These are phyloP conservation scores for Fraxinus greggii DNA, from an alignment of 305 asterid genomes.

Conservation along the genomic window DNA sequence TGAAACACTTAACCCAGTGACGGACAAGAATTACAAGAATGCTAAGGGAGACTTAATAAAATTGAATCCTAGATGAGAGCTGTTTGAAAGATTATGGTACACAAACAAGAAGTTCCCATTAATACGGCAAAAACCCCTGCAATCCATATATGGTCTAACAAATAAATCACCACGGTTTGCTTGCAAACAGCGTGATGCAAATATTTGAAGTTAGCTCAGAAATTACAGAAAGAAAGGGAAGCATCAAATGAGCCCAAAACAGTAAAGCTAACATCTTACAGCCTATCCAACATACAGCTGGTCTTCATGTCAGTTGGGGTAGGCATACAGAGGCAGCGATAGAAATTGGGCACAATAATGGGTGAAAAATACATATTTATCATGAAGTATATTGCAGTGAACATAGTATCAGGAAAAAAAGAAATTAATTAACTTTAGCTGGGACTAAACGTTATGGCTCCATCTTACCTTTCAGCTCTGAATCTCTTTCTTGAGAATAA, in stretches of 20 bases:
- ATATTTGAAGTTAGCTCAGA: neutral
- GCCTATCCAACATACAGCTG: neutral
- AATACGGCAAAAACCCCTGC: neutral
- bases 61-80: neutral
- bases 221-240: neutral
- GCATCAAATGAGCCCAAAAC: neutral
- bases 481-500: constrained; percentile 69
- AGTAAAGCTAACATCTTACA: neutral
- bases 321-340: neutral
- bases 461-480: constrained; percentile 64
- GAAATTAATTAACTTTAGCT: neutral
- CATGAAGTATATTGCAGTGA: neutral
- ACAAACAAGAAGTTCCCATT: neutral
- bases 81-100: neutral
- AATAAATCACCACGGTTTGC: neutral
- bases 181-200: neutral
- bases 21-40: neutral
- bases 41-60: neutral
- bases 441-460: too few species aligned
- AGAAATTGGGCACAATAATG: neutral
- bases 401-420: neutral
- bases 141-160: neutral
- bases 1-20: neutral
- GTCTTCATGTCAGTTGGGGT: neutral
- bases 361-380: neutral